Evolutionary conservation across 2,329 filamentous ascomycete species (phyloP).

Genomic region (Arthrocladium fulminans): DNA sequence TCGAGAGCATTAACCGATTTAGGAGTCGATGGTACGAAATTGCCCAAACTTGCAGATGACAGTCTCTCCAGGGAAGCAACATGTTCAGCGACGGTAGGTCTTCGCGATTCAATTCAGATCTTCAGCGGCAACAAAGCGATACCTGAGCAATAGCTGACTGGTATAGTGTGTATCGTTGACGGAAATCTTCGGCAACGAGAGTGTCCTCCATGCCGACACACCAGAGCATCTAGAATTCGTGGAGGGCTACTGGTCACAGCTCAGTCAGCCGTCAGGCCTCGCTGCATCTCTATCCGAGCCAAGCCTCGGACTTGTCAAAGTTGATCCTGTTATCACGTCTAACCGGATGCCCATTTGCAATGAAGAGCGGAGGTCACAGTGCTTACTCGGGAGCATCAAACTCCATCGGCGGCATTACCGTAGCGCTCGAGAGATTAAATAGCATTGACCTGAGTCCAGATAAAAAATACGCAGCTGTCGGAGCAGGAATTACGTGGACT

Average conservation of each 20-base stretch:
- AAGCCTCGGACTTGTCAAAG: not conserved
- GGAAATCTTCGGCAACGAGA: not conserved
- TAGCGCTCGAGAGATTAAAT: conserved; percentile 12
- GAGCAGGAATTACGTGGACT: not conserved
- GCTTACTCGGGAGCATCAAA: conserved; percentile 47
- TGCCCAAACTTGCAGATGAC: not conserved
- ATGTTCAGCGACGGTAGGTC: not conserved
- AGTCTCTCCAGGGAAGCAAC: not conserved
- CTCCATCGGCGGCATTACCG: conserved; percentile 33
- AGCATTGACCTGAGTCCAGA: not conserved
- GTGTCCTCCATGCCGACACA: not conserved
- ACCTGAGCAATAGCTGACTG: not conserved
- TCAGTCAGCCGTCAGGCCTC: not conserved
- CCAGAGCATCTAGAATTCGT: not conserved
- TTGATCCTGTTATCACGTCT: conserved; percentile 4
- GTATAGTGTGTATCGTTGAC: not conserved
- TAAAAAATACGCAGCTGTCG: conserved; percentile 1
- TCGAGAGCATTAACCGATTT: not conserved
- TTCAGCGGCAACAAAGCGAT: not conserved
- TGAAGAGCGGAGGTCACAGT: conserved; percentile 51
- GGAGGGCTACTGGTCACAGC: not conserved
- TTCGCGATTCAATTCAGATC: not conserved
- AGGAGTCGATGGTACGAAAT: not conserved
- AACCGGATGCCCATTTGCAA: conserved; percentile 38
- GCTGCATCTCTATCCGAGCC: not conserved